Percentiles rank a stretch among this genome's conserved stretches.
phyloP scores from a whole-genome alignment of 2,329 filamentous ascomycete species.

The Gnomoniopsis smithogilvyi region DNA sequence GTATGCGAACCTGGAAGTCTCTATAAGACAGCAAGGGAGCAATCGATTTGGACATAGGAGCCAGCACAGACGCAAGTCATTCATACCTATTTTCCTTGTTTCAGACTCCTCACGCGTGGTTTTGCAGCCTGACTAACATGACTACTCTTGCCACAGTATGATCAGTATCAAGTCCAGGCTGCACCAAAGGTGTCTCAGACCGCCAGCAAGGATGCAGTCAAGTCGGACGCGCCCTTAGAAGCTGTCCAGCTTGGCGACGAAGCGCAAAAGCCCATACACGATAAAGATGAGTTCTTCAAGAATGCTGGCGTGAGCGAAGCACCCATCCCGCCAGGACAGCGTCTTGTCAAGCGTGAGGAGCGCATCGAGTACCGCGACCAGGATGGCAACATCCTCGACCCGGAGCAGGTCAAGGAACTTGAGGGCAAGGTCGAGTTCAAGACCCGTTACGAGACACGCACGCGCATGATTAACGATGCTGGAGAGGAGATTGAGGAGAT shows the following conservation, averaged over 20 bases:
- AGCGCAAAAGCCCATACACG: slow-evolving; percentile 19
- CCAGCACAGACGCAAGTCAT: background rate
- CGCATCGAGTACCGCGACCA: slow-evolving; percentile 93
- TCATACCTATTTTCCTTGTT: background rate
- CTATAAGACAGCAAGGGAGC: slow-evolving; percentile 14
- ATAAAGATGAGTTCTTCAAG: slow-evolving; percentile 19
- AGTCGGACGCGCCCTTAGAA: slow-evolving; percentile 21
- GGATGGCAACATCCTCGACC: slow-evolving; percentile 81
- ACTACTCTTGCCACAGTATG: slow-evolving; percentile 37
- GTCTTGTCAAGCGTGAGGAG: slow-evolving; percentile 63
- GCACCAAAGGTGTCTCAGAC: slow-evolving; percentile 9
- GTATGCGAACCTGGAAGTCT: slow-evolving; percentile 4
- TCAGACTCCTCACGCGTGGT: background rate
- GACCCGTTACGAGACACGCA: slow-evolving; percentile 94
- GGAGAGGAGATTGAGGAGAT: slow-evolving; percentile 70
- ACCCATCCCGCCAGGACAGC: slow-evolving; percentile 46
- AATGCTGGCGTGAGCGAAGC: slow-evolving; percentile 42
- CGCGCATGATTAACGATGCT: slow-evolving; percentile 72
- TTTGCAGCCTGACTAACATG: background rate
- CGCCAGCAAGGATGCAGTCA: slow-evolving; percentile 7
- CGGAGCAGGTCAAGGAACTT: slow-evolving; percentile 77
- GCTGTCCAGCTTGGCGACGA: slow-evolving; percentile 14
- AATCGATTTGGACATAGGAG: background rate
- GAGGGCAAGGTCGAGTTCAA: slow-evolving; percentile 94
- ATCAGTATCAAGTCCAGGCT: slow-evolving; percentile 35